Conservation (phyloP, 257 asterid species). For the Handroanthus guayacan region DNA sequence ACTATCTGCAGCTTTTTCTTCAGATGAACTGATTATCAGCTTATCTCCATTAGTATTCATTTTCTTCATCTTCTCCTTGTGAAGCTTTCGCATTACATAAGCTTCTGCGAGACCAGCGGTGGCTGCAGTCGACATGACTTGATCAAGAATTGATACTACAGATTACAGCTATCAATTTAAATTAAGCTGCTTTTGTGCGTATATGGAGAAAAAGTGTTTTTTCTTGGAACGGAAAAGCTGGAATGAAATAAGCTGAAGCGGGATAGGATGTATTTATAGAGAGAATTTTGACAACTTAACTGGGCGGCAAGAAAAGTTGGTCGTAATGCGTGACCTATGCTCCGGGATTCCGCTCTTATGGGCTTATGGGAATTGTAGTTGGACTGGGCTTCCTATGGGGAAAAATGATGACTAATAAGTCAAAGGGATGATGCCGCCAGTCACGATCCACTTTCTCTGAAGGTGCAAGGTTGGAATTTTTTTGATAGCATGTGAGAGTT, state of each 20-base stretch:
- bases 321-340: constrained; percentile 13
- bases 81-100: constrained; percentile 47
- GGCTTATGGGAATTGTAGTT: constrained; percentile 30
- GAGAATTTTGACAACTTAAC: background rate
- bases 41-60: constrained; percentile 27
- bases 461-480: too few species aligned
- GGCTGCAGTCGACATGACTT: constrained; percentile 44
- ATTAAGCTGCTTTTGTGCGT: background rate
- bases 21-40: background rate
- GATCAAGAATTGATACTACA: background rate
- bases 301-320: constrained; percentile 37
- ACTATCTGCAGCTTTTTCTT: background rate
- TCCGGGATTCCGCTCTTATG: background rate
- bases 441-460: too few species aligned
- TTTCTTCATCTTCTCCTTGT: constrained; percentile 57
- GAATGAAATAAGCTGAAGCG: background rate
- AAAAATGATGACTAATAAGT: too few species aligned
- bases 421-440: too few species aligned
- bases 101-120: constrained; percentile 53
- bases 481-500: too few species aligned
- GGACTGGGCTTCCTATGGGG: constrained; percentile 29
- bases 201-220: too few species aligned
- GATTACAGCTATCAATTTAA: background rate
- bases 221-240: background rate
- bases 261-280: background rate